These are phyloP conservation scores for Panicum virgatum DNA, from an alignment of 202 grass and related monocot species.

Conservation along the genomic window DNA sequence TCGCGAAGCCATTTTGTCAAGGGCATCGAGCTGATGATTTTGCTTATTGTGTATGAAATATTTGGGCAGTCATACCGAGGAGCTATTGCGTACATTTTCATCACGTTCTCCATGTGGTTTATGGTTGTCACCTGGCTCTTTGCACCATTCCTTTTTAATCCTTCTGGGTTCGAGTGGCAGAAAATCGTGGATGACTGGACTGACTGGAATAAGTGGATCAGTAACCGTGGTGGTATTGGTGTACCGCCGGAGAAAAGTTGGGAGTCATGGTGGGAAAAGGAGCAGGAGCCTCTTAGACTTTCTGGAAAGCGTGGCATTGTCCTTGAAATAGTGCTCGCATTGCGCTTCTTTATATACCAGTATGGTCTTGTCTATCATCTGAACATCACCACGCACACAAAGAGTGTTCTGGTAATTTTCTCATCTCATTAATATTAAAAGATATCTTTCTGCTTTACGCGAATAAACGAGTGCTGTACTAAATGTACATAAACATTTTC, in stretches of 20 bases:
- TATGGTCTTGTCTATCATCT: slow-evolving; percentile 95
- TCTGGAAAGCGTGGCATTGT: slow-evolving; percentile 78
- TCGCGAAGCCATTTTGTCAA: slow-evolving; percentile 98
- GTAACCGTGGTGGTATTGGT: slow-evolving; percentile 82
- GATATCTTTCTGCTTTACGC: slow-evolving; percentile 24
- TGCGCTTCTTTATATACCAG: slow-evolving; percentile 91
- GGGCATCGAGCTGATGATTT: slow-evolving; percentile 81
- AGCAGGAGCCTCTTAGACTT: slow-evolving; percentile 80
- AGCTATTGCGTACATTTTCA: slow-evolving; percentile 75
- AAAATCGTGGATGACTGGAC: slow-evolving; percentile 97
- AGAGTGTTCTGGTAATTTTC: slow-evolving; percentile 72
- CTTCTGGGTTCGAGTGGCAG: slow-evolving; percentile 98
- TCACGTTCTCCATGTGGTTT: slow-evolving; percentile 97
- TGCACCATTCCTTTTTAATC: slow-evolving; percentile 94
- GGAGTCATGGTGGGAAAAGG: slow-evolving; percentile 97
- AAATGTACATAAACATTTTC: background rate
- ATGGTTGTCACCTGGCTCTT: slow-evolving; percentile 97
- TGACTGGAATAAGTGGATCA: slow-evolving; percentile 98
- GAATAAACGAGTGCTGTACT: slow-evolving; percentile 29
- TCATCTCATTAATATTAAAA: slow-evolving; percentile 12
- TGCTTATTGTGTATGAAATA: slow-evolving; percentile 88
- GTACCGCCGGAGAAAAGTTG: slow-evolving; percentile 81
- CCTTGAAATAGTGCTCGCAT: slow-evolving; percentile 74
- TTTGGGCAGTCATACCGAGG: slow-evolving; percentile 86
- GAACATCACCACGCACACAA: slow-evolving; percentile 70